These are phyloP conservation scores for Pythium coloratum DNA, from an alignment of 352 stramenopile genomes.

Conservation along the genomic window DNA sequence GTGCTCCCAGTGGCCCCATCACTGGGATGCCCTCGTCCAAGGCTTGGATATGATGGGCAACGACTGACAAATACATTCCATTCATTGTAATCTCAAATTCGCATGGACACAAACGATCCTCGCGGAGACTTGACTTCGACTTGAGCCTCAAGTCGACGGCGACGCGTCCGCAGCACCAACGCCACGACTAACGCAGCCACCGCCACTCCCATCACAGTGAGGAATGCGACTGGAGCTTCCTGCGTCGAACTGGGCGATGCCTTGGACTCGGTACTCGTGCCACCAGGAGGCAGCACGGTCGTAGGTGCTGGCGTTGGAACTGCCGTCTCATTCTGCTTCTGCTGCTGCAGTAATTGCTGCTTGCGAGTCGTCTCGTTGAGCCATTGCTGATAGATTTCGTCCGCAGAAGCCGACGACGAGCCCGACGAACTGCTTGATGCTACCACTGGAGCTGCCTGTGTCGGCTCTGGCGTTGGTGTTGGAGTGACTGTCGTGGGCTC, in stretches of 20 bases:
- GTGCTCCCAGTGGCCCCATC: no score
- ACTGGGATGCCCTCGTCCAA: no score
- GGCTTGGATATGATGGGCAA: no score
- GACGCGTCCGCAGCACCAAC: background rate
- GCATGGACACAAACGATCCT: conserved; percentile 1
- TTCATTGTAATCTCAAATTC: background rate
- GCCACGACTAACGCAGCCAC: background rate
- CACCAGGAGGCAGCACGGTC: conserved; percentile 10
- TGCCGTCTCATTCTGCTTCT: no score
- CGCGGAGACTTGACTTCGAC: conserved; percentile 1
- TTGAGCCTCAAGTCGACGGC: background rate
- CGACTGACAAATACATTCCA: no score
- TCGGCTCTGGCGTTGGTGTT: conserved; percentile 10
- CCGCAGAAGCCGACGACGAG: no score
- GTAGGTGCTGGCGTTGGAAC: conserved; percentile 14
- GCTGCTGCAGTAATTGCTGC: no score
- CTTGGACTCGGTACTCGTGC: background rate
- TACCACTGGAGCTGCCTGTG: background rate
- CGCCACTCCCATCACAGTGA: background rate
- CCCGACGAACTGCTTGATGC: no score
- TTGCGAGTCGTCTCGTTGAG: no score
- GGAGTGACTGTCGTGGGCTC: background rate
- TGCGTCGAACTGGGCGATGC: background rate
- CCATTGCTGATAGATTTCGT: no score
- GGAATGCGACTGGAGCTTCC: background rate